Conservation (phyloP, 1,284 basidiomycete genomes). For the Ceratobasidium sp. region DNA sequence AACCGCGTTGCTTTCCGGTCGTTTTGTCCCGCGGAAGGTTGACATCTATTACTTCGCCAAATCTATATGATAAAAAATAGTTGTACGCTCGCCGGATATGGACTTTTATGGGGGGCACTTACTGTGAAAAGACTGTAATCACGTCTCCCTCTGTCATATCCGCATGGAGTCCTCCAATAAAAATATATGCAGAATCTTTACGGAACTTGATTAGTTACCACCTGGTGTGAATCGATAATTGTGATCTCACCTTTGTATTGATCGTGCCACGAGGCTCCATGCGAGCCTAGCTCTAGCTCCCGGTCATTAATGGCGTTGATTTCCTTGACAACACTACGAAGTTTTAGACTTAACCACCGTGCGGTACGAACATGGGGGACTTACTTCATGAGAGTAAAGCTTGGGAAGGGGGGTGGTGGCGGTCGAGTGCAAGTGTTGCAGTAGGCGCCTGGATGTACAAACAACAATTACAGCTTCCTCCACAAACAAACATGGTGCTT, state of each 20-base stretch:
- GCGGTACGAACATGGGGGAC: not conserved
- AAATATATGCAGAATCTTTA: constrained; percentile 93
- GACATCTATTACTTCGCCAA: constrained; percentile 94
- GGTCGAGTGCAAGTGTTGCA: not conserved
- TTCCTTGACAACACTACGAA: constrained; percentile 84
- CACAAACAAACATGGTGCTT: constrained; percentile 2
- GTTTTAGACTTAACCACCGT: not conserved
- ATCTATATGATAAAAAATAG: constrained; percentile 62
- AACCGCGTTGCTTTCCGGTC: constrained; percentile 89
- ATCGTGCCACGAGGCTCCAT: constrained; percentile 92
- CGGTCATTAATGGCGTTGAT: constrained; percentile 93
- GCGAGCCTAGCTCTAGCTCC: constrained; percentile 85
- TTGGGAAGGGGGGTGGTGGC: not conserved
- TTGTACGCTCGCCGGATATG: not conserved
- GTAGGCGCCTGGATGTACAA: constrained; percentile 16
- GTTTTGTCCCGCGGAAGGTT: constrained; percentile 93
- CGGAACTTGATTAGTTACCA: not conserved
- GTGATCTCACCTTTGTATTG: constrained; percentile 80
- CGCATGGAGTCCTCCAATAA: constrained; percentile 84
- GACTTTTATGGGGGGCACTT: constrained; percentile 54
- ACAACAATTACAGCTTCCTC: not conserved
- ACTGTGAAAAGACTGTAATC: constrained; percentile 98
- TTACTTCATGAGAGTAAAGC: constrained; percentile 44
- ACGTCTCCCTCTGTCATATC: constrained; percentile 98
- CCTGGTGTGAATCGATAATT: not conserved